phyloP scores from a whole-genome alignment of 176 grass and related monocot species.

The Carex myosuroides region DNA sequence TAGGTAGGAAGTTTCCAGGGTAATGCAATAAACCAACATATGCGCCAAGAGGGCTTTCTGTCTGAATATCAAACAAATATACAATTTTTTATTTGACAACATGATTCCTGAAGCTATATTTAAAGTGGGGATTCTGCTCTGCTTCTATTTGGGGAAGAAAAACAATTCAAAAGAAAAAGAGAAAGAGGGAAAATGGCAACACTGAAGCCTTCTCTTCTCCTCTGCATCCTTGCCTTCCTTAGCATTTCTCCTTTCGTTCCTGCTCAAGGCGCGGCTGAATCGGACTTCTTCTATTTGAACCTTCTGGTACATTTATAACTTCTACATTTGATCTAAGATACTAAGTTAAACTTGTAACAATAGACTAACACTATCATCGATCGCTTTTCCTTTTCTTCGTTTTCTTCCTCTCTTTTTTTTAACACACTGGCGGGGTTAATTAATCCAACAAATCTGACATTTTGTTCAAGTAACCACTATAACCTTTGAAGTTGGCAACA shows the following conservation, averaged over 20 bases:
- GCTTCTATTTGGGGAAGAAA: background rate
- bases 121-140: background rate
- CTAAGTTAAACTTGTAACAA: background rate
- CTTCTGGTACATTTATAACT: slow-evolving; percentile 5
- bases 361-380: background rate
- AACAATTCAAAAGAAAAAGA: background rate
- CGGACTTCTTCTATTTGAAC: background rate
- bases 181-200: background rate
- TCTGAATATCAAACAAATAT: too few species aligned
- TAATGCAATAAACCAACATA: background rate
- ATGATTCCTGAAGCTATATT: background rate
- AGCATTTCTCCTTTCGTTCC: background rate
- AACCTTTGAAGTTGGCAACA: background rate
- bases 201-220: slow-evolving; percentile 19
- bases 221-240: slow-evolving; percentile 14
- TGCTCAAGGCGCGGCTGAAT: background rate
- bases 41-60: too few species aligned
- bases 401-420: background rate
- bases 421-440: background rate
- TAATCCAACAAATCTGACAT: background rate
- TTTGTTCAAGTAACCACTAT: background rate
- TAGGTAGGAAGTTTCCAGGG: too few species aligned
- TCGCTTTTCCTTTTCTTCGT: background rate
- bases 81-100: too few species aligned
- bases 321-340: background rate